Evolutionary conservation across 345 rosid genomes (phyloP).

Genomic region (Streptanthus diversifolius): DNA sequence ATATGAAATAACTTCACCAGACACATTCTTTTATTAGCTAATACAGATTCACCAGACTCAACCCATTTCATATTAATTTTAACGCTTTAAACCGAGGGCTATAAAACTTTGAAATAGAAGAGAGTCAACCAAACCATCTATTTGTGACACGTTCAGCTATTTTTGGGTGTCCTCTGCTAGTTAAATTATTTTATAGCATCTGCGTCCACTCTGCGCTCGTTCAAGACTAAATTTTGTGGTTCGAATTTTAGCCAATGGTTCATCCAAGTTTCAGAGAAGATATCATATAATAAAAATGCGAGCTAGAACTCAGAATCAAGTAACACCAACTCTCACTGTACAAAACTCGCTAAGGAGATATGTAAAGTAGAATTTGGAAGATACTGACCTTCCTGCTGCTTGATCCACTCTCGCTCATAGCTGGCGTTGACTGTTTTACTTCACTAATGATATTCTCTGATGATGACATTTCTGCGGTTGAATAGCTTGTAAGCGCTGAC

Average conservation of each 20-base stretch:
- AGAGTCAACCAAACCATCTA: background rate
- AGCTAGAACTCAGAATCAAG: background rate
- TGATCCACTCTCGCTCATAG: slow-evolving; percentile 62
- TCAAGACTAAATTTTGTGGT: background rate
- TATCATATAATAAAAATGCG: background rate
- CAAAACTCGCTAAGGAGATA: slow-evolving; percentile 1
- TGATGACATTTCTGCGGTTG: slow-evolving; percentile 55
- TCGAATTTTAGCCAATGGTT: background rate
- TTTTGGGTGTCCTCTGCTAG: background rate
- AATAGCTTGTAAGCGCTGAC: slow-evolving; percentile 47
- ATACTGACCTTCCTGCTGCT: slow-evolving; percentile 69
- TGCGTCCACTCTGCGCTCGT: background rate
- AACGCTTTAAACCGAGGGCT: background rate
- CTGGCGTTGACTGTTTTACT: slow-evolving; percentile 51
- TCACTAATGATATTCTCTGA: slow-evolving; percentile 77
- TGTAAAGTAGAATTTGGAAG: background rate
- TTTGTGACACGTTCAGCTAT: background rate
- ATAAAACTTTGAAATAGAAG: background rate
- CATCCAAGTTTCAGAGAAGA: background rate
- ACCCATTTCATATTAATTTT: background rate
- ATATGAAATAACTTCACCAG: background rate
- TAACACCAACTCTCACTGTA: background rate
- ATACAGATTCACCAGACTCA: background rate
- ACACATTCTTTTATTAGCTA: slow-evolving; percentile 4
- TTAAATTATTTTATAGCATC: background rate